Evolutionary conservation across 2,329 filamentous ascomycete genomes (phyloP).

Genomic region (Venturia oleaginea): DNA sequence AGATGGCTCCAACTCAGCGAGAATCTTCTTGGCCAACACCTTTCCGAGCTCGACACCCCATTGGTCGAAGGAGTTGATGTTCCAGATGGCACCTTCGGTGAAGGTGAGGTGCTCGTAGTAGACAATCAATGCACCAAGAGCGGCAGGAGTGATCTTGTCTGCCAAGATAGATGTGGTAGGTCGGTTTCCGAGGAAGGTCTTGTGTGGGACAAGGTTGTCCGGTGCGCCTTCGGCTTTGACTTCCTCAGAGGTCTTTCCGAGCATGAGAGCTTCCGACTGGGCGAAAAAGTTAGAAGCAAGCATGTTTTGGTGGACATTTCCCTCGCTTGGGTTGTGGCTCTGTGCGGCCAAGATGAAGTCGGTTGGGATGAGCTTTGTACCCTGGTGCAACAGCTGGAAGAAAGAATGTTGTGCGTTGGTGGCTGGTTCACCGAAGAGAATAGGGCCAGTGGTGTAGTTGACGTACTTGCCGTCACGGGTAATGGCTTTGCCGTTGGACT

Average conservation of each 20-base stretch:
- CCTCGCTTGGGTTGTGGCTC: slow-evolving; percentile 90
- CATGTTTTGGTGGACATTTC: slow-evolving; percentile 93
- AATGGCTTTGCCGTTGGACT: slow-evolving; percentile 97
- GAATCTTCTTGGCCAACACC: slow-evolving; percentile 67
- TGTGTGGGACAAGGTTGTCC: slow-evolving; percentile 81
- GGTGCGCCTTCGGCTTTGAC: slow-evolving; percentile 66
- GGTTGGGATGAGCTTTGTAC: slow-evolving; percentile 95
- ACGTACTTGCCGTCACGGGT: slow-evolving; percentile 79
- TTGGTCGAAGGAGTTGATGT: slow-evolving; percentile 99
- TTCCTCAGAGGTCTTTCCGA: slow-evolving; percentile 75
- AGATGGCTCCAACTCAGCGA: slow-evolving; percentile 69
- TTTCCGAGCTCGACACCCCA: slow-evolving; percentile 99
- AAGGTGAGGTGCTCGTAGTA: slow-evolving; percentile 99
- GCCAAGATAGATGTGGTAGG: slow-evolving; percentile 93
- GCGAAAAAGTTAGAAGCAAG: slow-evolving; percentile 87
- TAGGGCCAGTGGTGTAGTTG: slow-evolving; percentile 94
- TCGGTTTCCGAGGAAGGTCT: slow-evolving; percentile 96
- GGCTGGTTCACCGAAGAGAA: slow-evolving; percentile 95
- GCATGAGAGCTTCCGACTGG: slow-evolving; percentile 82
- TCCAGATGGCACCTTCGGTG: slow-evolving; percentile 95
- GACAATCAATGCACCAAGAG: slow-evolving; percentile 88
- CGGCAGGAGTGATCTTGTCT: slow-evolving; percentile 85
- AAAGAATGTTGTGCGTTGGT: slow-evolving; percentile 99
- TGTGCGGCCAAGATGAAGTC: slow-evolving; percentile 96
- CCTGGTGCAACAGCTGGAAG: slow-evolving; percentile 98